Conservation (phyloP, 805 yeast genomes). For the Wickerhamomyces ciferrii region DNA sequence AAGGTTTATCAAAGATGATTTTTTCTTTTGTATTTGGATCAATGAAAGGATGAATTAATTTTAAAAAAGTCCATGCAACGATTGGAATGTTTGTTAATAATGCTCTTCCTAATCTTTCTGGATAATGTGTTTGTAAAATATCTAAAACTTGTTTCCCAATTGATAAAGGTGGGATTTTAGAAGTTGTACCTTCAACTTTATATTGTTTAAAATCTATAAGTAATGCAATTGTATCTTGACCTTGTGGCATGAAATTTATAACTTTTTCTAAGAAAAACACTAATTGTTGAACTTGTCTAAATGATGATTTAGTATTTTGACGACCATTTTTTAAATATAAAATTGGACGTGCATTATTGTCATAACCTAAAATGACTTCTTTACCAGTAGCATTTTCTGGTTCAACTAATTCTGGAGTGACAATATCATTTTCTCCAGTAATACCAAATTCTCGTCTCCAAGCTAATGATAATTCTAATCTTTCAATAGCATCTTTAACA, state of each 20-base stretch:
- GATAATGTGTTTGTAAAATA: conserved; percentile 94
- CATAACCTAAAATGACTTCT: conserved; percentile 86
- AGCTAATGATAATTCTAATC: conserved; percentile 71
- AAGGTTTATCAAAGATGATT: conserved; percentile 86
- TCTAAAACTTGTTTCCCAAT: conserved; percentile 89
- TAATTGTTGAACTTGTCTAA: conserved; percentile 91
- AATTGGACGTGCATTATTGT: conserved; percentile 87
- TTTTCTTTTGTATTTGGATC: conserved; percentile 95
- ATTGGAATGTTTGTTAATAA: conserved; percentile 89
- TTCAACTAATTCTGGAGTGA: conserved; percentile 49
- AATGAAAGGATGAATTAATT: conserved; percentile 89
- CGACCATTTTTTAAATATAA: conserved; percentile 89
- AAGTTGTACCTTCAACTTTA: conserved; percentile 31
- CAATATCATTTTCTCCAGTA: conserved; percentile 40
- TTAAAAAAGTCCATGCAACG: conserved; percentile 88
- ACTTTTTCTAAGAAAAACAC: conserved; percentile 90
- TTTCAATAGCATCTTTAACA: conserved; percentile 57
- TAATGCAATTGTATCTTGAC: conserved; percentile 90
- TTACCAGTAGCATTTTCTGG: conserved; percentile 89
- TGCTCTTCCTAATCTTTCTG: conserved; percentile 94
- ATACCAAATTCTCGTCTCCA: conserved; percentile 97
- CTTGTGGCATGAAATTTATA: conserved; percentile 92
- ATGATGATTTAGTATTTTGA: conserved; percentile 89
- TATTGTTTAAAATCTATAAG: conserved; percentile 91
- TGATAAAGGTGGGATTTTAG: conserved; percentile 82